A percentile compares a stretch with the other conserved stretches of the same genome.
Conservation (phyloP, 176 grass and related monocot genomes). For the Carex littledalei region DNA sequence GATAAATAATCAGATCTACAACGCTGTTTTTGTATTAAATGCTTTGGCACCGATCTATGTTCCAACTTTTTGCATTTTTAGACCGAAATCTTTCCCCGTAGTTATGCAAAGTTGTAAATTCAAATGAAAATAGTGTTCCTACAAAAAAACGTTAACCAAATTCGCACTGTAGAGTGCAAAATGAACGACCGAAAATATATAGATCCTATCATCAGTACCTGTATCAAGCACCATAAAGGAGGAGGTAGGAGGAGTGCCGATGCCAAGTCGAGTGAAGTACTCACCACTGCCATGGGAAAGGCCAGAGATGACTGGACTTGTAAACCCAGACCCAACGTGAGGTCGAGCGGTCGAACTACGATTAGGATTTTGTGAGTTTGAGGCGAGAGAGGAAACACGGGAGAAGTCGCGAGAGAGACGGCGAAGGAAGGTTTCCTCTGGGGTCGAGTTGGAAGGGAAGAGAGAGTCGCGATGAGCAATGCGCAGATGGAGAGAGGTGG, state of each 20-base stretch:
- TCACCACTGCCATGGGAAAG: slow-evolving; percentile 86
- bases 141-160: not conserved
- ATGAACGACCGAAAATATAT: not conserved
- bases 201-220: not conserved
- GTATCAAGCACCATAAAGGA: slow-evolving; percentile 90
- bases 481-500: slow-evolving; percentile 23
- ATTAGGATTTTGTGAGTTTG: not conserved
- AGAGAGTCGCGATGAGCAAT: slow-evolving; percentile 28
- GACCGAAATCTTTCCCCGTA: not conserved
- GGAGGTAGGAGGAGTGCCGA: slow-evolving; percentile 60
- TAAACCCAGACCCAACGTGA: slow-evolving; percentile 25
- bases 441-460: slow-evolving; percentile 12
- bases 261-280: slow-evolving; percentile 86
- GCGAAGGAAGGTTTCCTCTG: slow-evolving; percentile 25
- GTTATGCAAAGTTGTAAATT: not conserved
- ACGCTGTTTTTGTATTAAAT: not conserved
- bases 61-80: not conserved
- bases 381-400: slow-evolving; percentile 20
- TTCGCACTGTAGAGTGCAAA: not conserved
- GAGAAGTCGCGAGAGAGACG: slow-evolving; percentile 28
- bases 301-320: slow-evolving; percentile 58
- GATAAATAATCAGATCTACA: not conserved
- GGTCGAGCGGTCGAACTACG: slow-evolving; percentile 1
- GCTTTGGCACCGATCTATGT: not conserved
- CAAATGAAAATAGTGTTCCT: not conserved